phyloP scores from a whole-genome alignment of 768 basidiomycete species.

The Lyophyllum shimeji region DNA sequence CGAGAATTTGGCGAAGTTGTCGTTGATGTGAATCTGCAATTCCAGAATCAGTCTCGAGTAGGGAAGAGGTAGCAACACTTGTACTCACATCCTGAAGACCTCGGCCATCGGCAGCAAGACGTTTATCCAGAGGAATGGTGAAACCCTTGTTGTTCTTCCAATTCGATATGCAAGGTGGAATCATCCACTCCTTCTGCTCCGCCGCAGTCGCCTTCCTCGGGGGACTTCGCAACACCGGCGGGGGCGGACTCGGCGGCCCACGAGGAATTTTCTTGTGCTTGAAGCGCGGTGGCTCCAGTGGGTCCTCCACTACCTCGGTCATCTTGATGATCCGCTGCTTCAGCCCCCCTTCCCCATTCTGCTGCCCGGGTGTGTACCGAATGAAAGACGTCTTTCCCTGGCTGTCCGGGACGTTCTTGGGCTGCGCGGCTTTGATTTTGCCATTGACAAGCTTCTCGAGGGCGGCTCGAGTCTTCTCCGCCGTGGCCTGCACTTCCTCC shows the following conservation, averaged over 20 bases:
- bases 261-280: conserved; percentile 99
- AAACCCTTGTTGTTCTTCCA: conserved; percentile 99
- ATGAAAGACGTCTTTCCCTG: conserved; percentile 88
- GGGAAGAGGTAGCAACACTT: not conserved
- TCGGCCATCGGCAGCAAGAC: conserved; percentile 96
- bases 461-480: conserved; percentile 87
- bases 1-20: conserved; percentile 98
- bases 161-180: conserved; percentile 98
- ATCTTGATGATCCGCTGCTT: conserved; percentile 99
- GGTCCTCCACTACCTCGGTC: conserved; percentile 97
- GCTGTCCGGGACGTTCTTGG: conserved; percentile 87
- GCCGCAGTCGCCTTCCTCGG: conserved; percentile 94
- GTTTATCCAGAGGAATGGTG: conserved; percentile 97
- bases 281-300: conserved; percentile 93
- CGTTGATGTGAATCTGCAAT: conserved; percentile 90
- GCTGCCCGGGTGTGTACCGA: conserved; percentile 95
- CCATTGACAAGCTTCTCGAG: conserved; percentile 92
- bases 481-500: conserved; percentile 87
- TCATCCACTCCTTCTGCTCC: conserved; percentile 99
- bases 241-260: conserved; percentile 94
- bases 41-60: not conserved
- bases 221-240: conserved; percentile 92
- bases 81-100: conserved; percentile 91
- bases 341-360: conserved; percentile 62
- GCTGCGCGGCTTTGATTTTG: conserved; percentile 98